Evolutionary conservation across 495 filamentous ascomycete genomes (phyloP), one percentile per base, ranked within the genome.

Genomic region (Daldinia bambusicola): DNA sequence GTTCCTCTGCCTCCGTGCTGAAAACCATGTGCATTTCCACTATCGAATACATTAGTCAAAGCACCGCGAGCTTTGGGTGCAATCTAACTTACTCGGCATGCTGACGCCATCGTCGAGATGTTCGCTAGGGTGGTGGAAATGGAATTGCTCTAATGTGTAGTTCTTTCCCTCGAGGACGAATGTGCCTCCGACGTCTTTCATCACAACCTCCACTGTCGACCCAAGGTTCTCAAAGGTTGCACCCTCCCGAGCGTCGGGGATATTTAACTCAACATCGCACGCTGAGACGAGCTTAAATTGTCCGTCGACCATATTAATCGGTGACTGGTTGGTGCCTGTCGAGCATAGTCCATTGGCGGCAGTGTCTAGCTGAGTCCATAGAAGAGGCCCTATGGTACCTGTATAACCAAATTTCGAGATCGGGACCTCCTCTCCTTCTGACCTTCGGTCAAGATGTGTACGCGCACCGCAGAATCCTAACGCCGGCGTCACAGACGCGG

Each of bases 1-100:
- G 78, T 13, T 79, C 74, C 31, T 77, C 65, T 7, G 58, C 67
- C 37, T 74, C 74, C 48, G 80, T 80, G 74, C 85, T 81, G 70
- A 88, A 89, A 37, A 92, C 89, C 79, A 91, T 87, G 77, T 92
- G 89, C 77, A 86, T 81, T 76, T 92, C 89, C 77, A 91, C 88
- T 75, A 38, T 80, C 76, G 48, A 66, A n/a, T 5, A 16, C 59
- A 36, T 78, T 66, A 75, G 72, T n/a, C 26, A 6, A 12, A 32
- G n/a, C 30, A 18, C 45, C 34, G 16, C 18, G 4, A 4, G 18
- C 12, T 9, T 6, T 16, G 26, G 8, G n/a, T 10, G 34, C 16
- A 16, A 13, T 48, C 12, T 7, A 76, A 76, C 79, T 70, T 71
- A 82, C 80, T 82, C 30, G 81, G 80, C 72, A 80, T 63, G 67